Base-by-base conservation (phyloP, 164 flowering plant genomes). In the Nymphaea colorata region DNA sequence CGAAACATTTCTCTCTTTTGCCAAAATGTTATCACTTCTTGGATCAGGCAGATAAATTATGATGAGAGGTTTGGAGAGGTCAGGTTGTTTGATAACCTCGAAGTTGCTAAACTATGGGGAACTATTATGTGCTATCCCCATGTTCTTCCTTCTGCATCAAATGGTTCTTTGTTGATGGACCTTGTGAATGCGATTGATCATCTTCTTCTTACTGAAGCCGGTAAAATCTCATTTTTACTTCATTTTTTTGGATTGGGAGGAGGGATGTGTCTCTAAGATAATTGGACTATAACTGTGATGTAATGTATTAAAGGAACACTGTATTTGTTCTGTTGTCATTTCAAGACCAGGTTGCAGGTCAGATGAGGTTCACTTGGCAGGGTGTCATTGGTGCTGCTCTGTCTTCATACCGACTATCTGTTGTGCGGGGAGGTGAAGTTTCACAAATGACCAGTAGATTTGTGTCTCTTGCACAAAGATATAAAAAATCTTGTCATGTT, bases 311-410 rank as follows among this genome's bases (percentile, higher is more conserved):
- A 25, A 25, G 36, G 36, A 25, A 25, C 36, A 25, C 16, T 55
- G 1, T 55, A 16, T 16, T 55, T 8, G 16, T 55, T 55, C 1
- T 55, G 59, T 55, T 55, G 16, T 8, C 59, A 8, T 70, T 57
- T 15, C 18, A 16, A 85, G 93, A 77, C 42, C 65, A 53, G 57
- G 69, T 90, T 74, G 80, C 83, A 53, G 89, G 90, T 61, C n/a
- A 80, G 71, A 75, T 82, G n/a, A 77, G 51, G 78, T 17, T 44
- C 36, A 76, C 68, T 62, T 90, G 91, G 91, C 80, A 86, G 72
- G 78, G 96, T 83, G 67, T 95, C 41, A 57, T 92, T 69, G 97
- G 96, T 68, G 87, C 86, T 65, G 79, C 93, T 62, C 77, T 95
- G 68, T 67, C 72, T 74, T 86, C 93, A 62, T 84, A 78, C 75